Evolutionary conservation across 1,284 basidiomycete species (phyloP).

Genomic region (Limonomyces culmigenus): DNA sequence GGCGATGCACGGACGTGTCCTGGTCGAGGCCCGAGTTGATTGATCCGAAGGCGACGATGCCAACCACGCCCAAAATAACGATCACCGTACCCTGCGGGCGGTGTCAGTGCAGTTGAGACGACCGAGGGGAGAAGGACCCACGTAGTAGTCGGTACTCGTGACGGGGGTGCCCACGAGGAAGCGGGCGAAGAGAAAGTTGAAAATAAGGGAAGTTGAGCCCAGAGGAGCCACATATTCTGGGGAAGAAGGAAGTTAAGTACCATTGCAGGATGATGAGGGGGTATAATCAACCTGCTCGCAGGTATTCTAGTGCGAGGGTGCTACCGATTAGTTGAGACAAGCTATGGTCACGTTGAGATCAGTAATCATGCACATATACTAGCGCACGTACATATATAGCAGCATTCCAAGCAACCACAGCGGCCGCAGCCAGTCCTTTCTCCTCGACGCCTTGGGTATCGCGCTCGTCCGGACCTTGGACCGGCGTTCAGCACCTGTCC

Average conservation of each 20-base stretch:
- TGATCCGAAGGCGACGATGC: constrained; percentile 74
- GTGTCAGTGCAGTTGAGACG: too few species aligned
- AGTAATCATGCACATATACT: not conserved
- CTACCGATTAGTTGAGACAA: constrained; percentile 75
- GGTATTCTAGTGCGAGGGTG: constrained; percentile 73
- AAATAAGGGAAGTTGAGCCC: constrained; percentile 71
- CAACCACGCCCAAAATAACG: constrained; percentile 69
- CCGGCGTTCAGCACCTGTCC: constrained; percentile 3
- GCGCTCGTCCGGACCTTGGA: constrained; percentile 47
- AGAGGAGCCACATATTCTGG: constrained; percentile 74
- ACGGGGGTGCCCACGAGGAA: constrained; percentile 73
- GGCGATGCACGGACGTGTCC: constrained; percentile 52
- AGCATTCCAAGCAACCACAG: constrained; percentile 74
- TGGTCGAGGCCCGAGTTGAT: constrained; percentile 60
- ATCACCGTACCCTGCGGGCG: constrained; percentile 58
- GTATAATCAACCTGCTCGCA: constrained; percentile 49
- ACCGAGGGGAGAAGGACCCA: constrained; percentile 15
- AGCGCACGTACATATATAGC: constrained; percentile 47
- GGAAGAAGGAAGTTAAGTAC: constrained; percentile 2
- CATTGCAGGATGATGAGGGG: constrained; percentile 4
- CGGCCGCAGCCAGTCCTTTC: constrained; percentile 59
- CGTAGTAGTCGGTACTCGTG: constrained; percentile 65
- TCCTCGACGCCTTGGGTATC: constrained; percentile 51
- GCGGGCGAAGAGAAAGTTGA: constrained; percentile 78
- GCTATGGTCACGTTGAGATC: constrained; percentile 18